phyloP scores from a whole-genome alignment of 768 basidiomycete genomes.

The Termitomyces sp. region DNA sequence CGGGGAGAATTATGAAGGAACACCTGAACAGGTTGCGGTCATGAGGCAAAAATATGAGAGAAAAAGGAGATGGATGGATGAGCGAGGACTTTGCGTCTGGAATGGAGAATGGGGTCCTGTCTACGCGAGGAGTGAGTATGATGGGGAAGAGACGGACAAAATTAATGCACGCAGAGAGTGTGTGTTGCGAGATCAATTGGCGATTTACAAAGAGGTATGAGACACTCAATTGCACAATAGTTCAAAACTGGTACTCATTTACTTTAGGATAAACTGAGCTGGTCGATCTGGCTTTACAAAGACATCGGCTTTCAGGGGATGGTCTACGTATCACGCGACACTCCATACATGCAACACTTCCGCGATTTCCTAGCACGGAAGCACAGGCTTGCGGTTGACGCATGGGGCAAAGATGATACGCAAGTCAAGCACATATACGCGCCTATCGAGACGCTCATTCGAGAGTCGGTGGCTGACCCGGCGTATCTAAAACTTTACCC shows the following conservation, averaged over 20 bases:
- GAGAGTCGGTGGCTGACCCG: slow-evolving; percentile 33
- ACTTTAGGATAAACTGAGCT: slow-evolving; percentile 55
- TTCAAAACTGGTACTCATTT: slow-evolving; percentile 65
- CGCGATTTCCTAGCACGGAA: slow-evolving; percentile 68
- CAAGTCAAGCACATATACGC: slow-evolving; percentile 52
- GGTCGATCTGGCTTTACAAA: slow-evolving; percentile 88
- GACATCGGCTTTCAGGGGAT: slow-evolving; percentile 85
- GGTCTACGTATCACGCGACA: slow-evolving; percentile 60
- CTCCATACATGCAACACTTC: slow-evolving; percentile 68
- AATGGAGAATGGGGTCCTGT: slow-evolving; percentile 88
- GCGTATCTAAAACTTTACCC: slow-evolving; percentile 53
- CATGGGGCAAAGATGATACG: slow-evolving; percentile 71
- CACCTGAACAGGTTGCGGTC: slow-evolving; percentile 43
- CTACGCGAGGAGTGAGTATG: slow-evolving; percentile 58
- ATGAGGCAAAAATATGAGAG: slow-evolving; percentile 56
- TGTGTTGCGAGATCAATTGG: slow-evolving; percentile 69
- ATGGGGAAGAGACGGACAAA: slow-evolving; percentile 49
- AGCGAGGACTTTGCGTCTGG: slow-evolving; percentile 61
- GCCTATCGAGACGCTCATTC: slow-evolving; percentile 57
- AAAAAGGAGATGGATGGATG: slow-evolving; percentile 75
- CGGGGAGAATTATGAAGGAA: slow-evolving; percentile 44
- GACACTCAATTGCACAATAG: slow-evolving; percentile 53
- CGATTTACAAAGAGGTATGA: slow-evolving; percentile 59
- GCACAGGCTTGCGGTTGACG: slow-evolving; percentile 67
- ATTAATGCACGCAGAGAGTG: slow-evolving; percentile 61